phyloP scores from a whole-genome alignment of 2,329 filamentous ascomycete genomes.

The Aspergillus clavatus region DNA sequence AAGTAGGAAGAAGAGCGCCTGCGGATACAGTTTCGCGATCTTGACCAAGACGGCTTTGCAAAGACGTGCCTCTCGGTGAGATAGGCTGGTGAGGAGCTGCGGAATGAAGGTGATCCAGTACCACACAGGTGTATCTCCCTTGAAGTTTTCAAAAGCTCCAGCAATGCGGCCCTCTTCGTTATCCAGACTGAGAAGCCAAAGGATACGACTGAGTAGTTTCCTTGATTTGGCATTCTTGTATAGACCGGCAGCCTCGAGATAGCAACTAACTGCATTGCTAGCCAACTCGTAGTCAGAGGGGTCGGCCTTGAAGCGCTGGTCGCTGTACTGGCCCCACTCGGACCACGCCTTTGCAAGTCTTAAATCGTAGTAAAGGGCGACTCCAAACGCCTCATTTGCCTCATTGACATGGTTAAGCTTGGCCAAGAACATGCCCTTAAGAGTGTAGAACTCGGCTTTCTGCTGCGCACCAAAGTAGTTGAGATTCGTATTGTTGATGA shows the following conservation, averaged over 20 bases:
- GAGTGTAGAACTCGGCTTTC: constrained; percentile 97
- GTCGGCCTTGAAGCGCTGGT: constrained; percentile 90
- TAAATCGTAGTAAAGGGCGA: constrained; percentile 92
- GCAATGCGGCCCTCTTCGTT: constrained; percentile 79
- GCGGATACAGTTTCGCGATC: constrained; percentile 92
- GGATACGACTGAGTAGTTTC: constrained; percentile 84
- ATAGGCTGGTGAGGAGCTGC: constrained; percentile 85
- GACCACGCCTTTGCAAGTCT: constrained; percentile 96
- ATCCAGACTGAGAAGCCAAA: constrained; percentile 94
- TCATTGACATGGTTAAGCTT: constrained; percentile 88
- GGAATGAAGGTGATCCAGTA: constrained; percentile 99
- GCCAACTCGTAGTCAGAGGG: constrained; percentile 76
- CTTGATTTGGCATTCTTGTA: constrained; percentile 97
- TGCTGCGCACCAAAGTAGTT: constrained; percentile 96
- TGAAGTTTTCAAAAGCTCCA: constrained; percentile 87
- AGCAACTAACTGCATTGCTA: constrained; percentile 89
- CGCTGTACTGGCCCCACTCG: constrained; percentile 98
- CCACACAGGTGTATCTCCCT: constrained; percentile 96
- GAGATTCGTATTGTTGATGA: constrained; percentile 99
- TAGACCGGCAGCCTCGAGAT: constrained; percentile 88
- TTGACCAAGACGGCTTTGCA: constrained; percentile 83
- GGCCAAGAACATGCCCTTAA: constrained; percentile 99
- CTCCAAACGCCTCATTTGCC: constrained; percentile 89
- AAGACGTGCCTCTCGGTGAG: constrained; percentile 83
- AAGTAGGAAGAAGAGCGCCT: constrained; percentile 92